Evolutionary conservation across 108 stramenopile genomes (phyloP).

Genomic region (Cyclotella baltica): DNA sequence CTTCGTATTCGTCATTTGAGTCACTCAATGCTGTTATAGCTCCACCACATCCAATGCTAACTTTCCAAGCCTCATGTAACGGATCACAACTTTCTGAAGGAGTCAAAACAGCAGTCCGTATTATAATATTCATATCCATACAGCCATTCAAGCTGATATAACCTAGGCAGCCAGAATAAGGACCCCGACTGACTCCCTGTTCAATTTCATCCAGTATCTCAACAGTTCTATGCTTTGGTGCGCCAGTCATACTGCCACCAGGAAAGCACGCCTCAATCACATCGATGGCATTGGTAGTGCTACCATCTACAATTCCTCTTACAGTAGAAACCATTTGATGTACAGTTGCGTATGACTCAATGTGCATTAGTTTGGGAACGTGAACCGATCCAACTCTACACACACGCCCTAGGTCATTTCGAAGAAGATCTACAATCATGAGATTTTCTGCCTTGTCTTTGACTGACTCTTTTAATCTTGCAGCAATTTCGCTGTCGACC

Average conservation of each 20-base stretch:
- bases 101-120: constrained; percentile 92
- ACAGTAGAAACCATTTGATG: constrained; percentile 97
- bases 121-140: constrained; percentile 95
- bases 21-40: constrained; percentile 95
- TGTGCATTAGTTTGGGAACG: constrained; percentile 93
- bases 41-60: constrained; percentile 93
- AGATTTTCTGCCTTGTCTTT: constrained; percentile 96
- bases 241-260: constrained; percentile 99
- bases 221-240: constrained; percentile 95
- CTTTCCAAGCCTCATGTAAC: constrained; percentile 51
- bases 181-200: constrained; percentile 75
- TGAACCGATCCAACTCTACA: constrained; percentile 89
- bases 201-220: constrained; percentile 91
- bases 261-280: constrained; percentile 94
- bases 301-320: constrained; percentile 69
- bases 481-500: constrained; percentile 63
- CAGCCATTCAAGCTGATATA: constrained; percentile 86
- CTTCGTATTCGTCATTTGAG: constrained; percentile 90
- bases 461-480: constrained; percentile 59
- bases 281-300: constrained; percentile 68
- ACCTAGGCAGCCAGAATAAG: constrained; percentile 94
- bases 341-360: constrained; percentile 96
- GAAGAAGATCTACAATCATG: constrained; percentile 97
- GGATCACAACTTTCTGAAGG: constrained; percentile 31
- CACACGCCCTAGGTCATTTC: constrained; percentile 94